These are phyloP conservation scores for Xylaria sp. DNA, from an alignment of 2,329 filamentous ascomycete genomes.

Conservation along the genomic window DNA sequence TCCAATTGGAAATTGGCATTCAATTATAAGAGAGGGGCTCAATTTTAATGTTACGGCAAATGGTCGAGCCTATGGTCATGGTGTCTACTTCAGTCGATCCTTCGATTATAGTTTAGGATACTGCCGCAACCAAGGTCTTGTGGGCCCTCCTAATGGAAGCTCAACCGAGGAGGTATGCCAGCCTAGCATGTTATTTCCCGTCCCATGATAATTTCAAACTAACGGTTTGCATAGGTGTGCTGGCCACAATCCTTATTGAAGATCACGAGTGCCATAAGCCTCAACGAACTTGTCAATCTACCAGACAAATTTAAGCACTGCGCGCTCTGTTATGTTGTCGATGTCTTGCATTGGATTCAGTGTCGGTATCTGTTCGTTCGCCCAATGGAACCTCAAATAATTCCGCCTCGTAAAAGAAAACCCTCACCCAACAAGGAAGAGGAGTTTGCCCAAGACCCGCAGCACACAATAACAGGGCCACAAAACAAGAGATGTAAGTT, in stretches of 20 bases:
- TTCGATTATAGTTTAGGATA: constrained; percentile 69
- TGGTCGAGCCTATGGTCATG: constrained; percentile 80
- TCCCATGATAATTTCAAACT: background rate
- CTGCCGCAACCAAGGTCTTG: constrained; percentile 32
- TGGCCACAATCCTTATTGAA: constrained; percentile 78
- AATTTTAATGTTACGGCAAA: constrained; percentile 72
- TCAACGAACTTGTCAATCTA: constrained; percentile 88
- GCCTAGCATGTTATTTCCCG: background rate
- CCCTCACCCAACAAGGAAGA: background rate
- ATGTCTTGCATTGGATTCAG: constrained; percentile 86
- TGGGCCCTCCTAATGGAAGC: background rate
- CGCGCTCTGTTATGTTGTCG: constrained; percentile 75
- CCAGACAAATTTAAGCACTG: constrained; percentile 68
- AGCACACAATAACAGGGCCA: constrained; percentile 37
- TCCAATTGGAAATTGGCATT: constrained; percentile 82
- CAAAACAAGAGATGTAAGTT: background rate
- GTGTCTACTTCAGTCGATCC: constrained; percentile 80
- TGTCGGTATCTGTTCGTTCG: constrained; percentile 81
- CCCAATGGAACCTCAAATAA: background rate
- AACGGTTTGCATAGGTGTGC: constrained; percentile 6
- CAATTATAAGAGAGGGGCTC: constrained; percentile 84
- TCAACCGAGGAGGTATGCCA: constrained; percentile 1
- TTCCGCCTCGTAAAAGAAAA: background rate
- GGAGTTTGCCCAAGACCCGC: constrained; percentile 44
- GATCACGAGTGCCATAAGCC: constrained; percentile 70